Percentiles rank a stretch among this genome's conserved stretches.
Evolutionary conservation across 2,329 filamentous ascomycete species (phyloP).

Genomic region (Aulographum hederae): DNA sequence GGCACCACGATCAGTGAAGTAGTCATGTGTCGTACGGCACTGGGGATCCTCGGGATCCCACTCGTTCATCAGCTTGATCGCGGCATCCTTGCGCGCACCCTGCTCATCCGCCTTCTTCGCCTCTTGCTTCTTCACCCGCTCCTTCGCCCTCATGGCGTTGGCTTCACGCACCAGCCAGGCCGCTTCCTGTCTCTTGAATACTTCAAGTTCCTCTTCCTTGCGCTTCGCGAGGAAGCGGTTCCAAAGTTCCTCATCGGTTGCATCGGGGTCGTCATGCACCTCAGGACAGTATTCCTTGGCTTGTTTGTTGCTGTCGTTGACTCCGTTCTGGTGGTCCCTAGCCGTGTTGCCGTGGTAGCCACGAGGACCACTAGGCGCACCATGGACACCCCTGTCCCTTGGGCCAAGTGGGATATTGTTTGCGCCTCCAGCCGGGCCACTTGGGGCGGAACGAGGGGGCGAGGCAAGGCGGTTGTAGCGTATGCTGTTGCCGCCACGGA

Average conservation of each 20-base stretch:
- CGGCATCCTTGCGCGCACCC: background rate
- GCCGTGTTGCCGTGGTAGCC: slow-evolving; percentile 41
- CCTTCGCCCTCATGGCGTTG: background rate
- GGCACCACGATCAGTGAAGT: slow-evolving; percentile 69
- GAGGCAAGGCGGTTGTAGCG: slow-evolving; percentile 53
- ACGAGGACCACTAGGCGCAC: slow-evolving; percentile 58
- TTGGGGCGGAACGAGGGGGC: slow-evolving; percentile 42
- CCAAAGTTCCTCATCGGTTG: too few relatives aligned
- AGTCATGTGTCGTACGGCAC: slow-evolving; percentile 52
- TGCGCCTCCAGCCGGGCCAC: slow-evolving; percentile 40
- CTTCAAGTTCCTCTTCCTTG: too few relatives aligned
- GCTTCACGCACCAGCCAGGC: too few relatives aligned
- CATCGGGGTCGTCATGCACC: too few relatives aligned
- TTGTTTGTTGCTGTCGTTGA: too few relatives aligned
- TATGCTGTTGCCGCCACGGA: slow-evolving; percentile 26
- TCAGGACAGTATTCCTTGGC: too few relatives aligned
- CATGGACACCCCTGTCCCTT: slow-evolving; percentile 45
- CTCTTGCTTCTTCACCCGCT: too few relatives aligned
- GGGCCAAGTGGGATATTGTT: slow-evolving; percentile 67
- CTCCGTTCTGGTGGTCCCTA: slow-evolving; percentile 56
- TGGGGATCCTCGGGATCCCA: slow-evolving; percentile 86
- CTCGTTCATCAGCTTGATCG: slow-evolving; percentile 44
- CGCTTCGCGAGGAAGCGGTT: too few relatives aligned
- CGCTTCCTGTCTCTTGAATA: too few relatives aligned
- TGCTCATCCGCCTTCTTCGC: too few relatives aligned